phyloP scores from a whole-genome alignment of 1,284 basidiomycete genomes.

The Trichosporon faecale region DNA sequence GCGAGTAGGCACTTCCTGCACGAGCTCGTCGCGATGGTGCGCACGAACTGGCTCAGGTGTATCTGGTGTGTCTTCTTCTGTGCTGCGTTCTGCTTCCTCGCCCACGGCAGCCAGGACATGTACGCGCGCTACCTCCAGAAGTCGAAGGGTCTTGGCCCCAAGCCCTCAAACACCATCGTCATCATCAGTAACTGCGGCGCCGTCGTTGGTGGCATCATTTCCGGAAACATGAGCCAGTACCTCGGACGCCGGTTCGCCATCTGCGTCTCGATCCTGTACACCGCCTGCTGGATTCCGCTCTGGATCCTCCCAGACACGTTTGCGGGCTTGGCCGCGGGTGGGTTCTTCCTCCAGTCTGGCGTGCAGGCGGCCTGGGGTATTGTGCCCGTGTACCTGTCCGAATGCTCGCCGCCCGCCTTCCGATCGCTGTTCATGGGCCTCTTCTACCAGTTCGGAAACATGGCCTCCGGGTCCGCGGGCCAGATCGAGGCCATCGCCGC shows the following conservation, averaged over 20 bases:
- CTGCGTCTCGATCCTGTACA: conserved; percentile 57
- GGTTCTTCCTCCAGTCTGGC: conserved; percentile 71
- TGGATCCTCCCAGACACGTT: conserved; percentile 70
- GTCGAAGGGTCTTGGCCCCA: conserved; percentile 31
- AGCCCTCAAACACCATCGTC: conserved; percentile 71
- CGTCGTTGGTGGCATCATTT: conserved; percentile 70
- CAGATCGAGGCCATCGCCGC: conserved; percentile 83
- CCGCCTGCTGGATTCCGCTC: conserved; percentile 57
- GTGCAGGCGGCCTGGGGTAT: conserved; percentile 66
- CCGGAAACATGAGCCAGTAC: conserved; percentile 76
- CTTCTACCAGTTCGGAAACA: conserved; percentile 64
- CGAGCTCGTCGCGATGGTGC: conserved; percentile 70
- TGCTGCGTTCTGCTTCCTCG: conserved; percentile 85
- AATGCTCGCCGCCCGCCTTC: conserved; percentile 80
- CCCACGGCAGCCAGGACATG: conserved; percentile 59
- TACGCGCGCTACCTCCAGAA: conserved; percentile 31
- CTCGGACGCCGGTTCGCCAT: conserved; percentile 71
- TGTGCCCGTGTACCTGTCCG: conserved; percentile 62
- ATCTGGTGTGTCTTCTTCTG: conserved; percentile 65
- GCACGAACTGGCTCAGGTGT: conserved; percentile 70
- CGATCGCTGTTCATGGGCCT: conserved; percentile 88
- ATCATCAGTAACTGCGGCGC: conserved; percentile 72
- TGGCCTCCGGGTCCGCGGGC: conserved; percentile 81
- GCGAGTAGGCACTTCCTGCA: conserved; percentile 70
- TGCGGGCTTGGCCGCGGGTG: conserved; percentile 44